Base-by-base conservation (phyloP, 306 rosid species). In the Cucumis cinereus region DNA sequence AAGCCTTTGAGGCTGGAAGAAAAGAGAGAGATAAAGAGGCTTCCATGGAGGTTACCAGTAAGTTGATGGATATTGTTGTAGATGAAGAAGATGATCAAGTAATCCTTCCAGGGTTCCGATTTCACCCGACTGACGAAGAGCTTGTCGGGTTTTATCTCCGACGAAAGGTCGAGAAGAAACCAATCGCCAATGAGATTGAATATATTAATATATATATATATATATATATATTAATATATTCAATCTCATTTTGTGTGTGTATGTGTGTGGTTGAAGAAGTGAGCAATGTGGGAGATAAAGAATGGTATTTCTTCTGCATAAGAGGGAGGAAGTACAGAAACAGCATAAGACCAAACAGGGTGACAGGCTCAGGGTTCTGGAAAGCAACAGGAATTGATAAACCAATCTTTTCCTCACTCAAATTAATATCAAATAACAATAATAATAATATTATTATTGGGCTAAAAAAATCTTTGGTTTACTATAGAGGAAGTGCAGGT, bases 251-350 rank as follows among this genome's bases (percentile, higher is more conserved):
- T n/a, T n/a, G 30, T 28, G 30, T 28, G 6, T 35, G 6, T 40
- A 2, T 40, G 9, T 45, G n/a, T 60, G 24, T 16, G 8, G 47
- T 6, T 63, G 84, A 81, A 88, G 93, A 79, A 78, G 78, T 61
- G 0, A 84, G 79, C 63, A 82, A 78, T 15, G 74, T 59, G 20
- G 90, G 84, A 73, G 96, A 93, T 24, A 91, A 84, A 30, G 97
- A 93, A 36, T 82, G 92, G 74, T 93, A 93, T 56, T 91, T 91
- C 81, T 93, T 83, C 55, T 91, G 98, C 88, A 86, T 73, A 64
- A 91, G 98, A 87, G 98, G 94, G 49, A 91, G 98, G 61, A 93
- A 93, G 77, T 93, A 93, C 73, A 93, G 88, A 86, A 93, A 93
- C 45, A 93, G 98, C 75, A 20, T 88, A 12, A 86, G 98, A 74